Base-by-base conservation (phyloP, 2,329 filamentous ascomycete species). In the Verticillium nubilum region DNA sequence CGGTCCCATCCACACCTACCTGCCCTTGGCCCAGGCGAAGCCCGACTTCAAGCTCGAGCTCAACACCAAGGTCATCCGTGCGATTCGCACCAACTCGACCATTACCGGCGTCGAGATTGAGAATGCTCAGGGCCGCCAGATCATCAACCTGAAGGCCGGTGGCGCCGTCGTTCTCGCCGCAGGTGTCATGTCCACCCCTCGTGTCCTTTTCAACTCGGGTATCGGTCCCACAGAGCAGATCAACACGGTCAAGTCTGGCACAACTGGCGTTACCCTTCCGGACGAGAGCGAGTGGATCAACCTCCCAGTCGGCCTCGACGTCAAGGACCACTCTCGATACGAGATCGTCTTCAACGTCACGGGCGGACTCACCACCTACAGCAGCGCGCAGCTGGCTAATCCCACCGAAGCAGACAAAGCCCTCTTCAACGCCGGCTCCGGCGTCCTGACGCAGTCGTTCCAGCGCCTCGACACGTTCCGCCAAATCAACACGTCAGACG, bases 251-350 rank as follows among this genome's bases (percentile, higher is more conserved):
- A 68, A 73, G 83, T 2, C 83, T 83, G 0, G 84, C 19, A 59
- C 62, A 13, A 13, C 54, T 3, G 56, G 55, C 82, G 66, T 76
- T 19, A 79, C 75, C 1, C 81, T 86, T 76, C 78, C 83, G 29
- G 69, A 72, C 7, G 72, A 77, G 63, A 70, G 69, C 17, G 70
- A 80, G 26, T 87, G 84, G 84, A 84, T 86, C 58, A 71, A 80
- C 29, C 76, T 85, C 1, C 84, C 84, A 0, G 83, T 87, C 1
- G 84, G 84, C 15, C 77, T 82, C 67, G 83, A 84, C 63, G 74
- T 86, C 15, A 77, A 83, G 60, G 84, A 87, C 61, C 82, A 84
- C 63, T 75, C 77, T 61, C 64, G 64, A 37, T 57, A 65, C 52
- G 59, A 59, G 54, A 59, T 67, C 5, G 52, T 59, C 58, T 66